Evolutionary conservation across 1,139 yeast species (phyloP).

Genomic region (Geotrichum reessii): DNA sequence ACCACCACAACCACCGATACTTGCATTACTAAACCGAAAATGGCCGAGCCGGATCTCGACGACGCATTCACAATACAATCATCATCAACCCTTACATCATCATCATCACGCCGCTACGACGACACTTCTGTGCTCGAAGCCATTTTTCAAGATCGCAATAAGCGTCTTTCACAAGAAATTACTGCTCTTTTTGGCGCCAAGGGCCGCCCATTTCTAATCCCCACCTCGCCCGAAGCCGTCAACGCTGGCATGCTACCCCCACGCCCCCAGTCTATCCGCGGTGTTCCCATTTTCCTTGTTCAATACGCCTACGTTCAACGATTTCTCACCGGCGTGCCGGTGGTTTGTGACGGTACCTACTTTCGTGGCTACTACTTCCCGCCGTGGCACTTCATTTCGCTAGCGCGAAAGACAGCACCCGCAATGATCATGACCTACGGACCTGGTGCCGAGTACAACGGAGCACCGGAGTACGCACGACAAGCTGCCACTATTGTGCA

Average conservation of each 20-base stretch:
- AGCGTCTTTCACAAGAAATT: neutral
- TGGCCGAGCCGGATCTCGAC: neutral
- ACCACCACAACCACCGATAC: too few species aligned
- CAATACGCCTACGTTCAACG: slow-evolving; percentile 21
- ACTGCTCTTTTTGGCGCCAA: neutral
- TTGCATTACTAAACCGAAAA: neutral
- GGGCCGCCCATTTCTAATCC: neutral
- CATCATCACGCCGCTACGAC: neutral
- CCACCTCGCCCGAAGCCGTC: neutral
- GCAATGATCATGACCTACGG: slow-evolving; percentile 34
- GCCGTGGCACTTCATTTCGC: slow-evolving; percentile 42
- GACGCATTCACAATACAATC: neutral
- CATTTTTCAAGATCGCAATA: neutral
- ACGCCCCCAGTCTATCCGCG: slow-evolving; percentile 25
- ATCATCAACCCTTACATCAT: neutral
- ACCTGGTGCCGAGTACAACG: slow-evolving; percentile 30
- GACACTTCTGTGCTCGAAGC: neutral
- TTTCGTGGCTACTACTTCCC: slow-evolving; percentile 39
- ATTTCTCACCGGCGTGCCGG: slow-evolving; percentile 21
- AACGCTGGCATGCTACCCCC: neutral
- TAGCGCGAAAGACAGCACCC: slow-evolving; percentile 49
- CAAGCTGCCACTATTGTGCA: neutral
- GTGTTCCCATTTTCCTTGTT: slow-evolving; percentile 26
- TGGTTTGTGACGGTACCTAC: slow-evolving; percentile 19
- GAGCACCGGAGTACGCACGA: slow-evolving; percentile 19